Evolutionary conservation across 441 rosid genomes (phyloP).

Genomic region (Capsella rubella): DNA sequence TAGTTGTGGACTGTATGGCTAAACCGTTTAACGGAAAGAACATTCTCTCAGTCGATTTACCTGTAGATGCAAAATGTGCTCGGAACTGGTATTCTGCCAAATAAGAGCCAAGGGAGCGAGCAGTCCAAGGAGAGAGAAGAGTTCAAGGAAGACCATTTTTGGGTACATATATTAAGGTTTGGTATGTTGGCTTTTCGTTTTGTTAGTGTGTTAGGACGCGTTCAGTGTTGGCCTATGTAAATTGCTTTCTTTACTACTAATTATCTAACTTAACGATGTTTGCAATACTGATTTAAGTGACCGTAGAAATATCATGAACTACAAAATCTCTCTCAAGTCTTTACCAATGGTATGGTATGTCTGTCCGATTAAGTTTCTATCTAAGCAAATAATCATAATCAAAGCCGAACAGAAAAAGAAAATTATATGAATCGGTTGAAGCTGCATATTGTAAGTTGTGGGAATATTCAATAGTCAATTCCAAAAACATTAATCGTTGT

Average conservation of each 20-base stretch:
- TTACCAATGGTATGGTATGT: too few species aligned
- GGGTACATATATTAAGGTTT: constrained; percentile 23
- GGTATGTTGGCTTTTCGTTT: neutral
- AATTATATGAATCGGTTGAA: too few species aligned
- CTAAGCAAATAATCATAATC: too few species aligned
- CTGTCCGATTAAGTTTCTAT: too few species aligned
- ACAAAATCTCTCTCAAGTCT: too few species aligned
- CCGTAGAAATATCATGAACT: neutral
- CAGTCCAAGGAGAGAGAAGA: neutral
- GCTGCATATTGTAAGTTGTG: too few species aligned
- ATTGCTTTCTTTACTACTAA: constrained; percentile 12
- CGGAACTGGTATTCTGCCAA: constrained; percentile 91
- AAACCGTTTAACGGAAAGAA: constrained; percentile 81
- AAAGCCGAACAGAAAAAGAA: too few species aligned
- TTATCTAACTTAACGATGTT: constrained; percentile 26
- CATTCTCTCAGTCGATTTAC: constrained; percentile 76
- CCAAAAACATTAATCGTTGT: too few species aligned
- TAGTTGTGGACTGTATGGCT: constrained; percentile 90
- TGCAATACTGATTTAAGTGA: constrained; percentile 3
- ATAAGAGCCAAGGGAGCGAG: constrained; percentile 35
- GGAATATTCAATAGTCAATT: too few species aligned
- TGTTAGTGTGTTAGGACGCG: constrained; percentile 37
- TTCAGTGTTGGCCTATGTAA: constrained; percentile 29
- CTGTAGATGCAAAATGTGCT: constrained; percentile 97
- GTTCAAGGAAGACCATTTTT: constrained; percentile 7